phyloP scores from a whole-genome alignment of 1,284 basidiomycete species.

The Mycocalia duriaeana region DNA sequence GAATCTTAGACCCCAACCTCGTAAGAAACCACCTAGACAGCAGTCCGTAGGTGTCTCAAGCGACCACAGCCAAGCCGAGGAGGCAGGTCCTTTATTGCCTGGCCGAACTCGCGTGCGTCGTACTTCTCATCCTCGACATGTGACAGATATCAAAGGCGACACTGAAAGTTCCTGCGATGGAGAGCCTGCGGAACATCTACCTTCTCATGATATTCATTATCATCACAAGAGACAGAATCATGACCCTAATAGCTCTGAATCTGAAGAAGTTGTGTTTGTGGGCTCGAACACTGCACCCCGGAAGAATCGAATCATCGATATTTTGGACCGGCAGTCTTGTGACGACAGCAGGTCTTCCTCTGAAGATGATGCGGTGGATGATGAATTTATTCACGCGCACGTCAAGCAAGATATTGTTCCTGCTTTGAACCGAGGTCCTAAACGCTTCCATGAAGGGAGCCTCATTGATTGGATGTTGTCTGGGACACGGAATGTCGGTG shows the following conservation, averaged over 20 bases:
- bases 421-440: conserved; percentile 10
- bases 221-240: conserved; percentile 4
- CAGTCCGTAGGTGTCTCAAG: conserved; percentile 7
- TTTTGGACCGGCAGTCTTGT: too few species aligned
- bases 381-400: conserved; percentile 25
- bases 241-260: too few species aligned
- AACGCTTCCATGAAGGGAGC: conserved; percentile 31
- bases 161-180: conserved; percentile 42
- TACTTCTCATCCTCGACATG: conserved; percentile 20
- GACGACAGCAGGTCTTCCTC: conserved; percentile 16
- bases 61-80: conserved; percentile 29
- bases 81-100: conserved; percentile 31
- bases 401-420: conserved; percentile 15
- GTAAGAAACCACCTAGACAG: conserved; percentile 11
- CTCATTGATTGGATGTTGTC: conserved; percentile 57
- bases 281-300: too few species aligned
- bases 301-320: too few species aligned
- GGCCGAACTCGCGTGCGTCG: conserved; percentile 39
- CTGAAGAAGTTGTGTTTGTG: too few species aligned
- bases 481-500: conserved; percentile 30
- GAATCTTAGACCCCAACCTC: conserved; percentile 13
- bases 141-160: conserved; percentile 40
- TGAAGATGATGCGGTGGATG: conserved; percentile 21
- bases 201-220: conserved; percentile 6
- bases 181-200: conserved; percentile 1